These are phyloP conservation scores for Linnemannia exigua DNA, from an alignment of 192 early-diverging fungal species.

Conservation along the genomic window DNA sequence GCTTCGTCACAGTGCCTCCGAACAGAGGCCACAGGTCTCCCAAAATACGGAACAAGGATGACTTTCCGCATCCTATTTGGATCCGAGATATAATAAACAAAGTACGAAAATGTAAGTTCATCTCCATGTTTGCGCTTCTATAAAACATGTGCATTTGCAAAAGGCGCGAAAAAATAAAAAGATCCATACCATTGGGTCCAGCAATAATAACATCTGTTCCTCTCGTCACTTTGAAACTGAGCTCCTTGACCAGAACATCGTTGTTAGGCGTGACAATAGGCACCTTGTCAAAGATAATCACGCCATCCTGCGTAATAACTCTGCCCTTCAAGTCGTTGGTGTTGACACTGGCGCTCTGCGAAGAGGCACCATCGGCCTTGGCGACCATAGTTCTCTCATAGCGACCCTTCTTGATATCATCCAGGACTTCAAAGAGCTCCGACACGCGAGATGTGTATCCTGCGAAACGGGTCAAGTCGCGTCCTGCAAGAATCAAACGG, in stretches of 20 bases:
- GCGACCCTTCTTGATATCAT: constrained; percentile 67
- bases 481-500: constrained; percentile 72
- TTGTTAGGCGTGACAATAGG: constrained; percentile 87
- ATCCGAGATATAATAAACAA: too few species aligned
- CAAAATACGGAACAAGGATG: constrained; percentile 75
- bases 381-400: constrained; percentile 69
- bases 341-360: constrained; percentile 52
- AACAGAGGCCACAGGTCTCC: constrained; percentile 76
- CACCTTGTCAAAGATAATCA: constrained; percentile 78
- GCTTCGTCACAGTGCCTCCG: constrained; percentile 71
- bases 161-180: neutral
- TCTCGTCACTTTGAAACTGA: constrained; percentile 77
- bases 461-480: constrained; percentile 74
- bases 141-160: neutral
- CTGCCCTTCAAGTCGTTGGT: constrained; percentile 66
- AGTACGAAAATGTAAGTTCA: too few species aligned
- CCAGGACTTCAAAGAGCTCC: constrained; percentile 70
- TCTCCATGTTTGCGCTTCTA: too few species aligned
- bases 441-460: constrained; percentile 75
- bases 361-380: constrained; percentile 28
- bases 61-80: constrained; percentile 62
- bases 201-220: constrained; percentile 85
- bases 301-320: constrained; percentile 63
- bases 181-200: constrained; percentile 66
- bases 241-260: constrained; percentile 72